Percentiles rank a stretch among this genome's conserved stretches.
Conservation (phyloP, 345 rosid species). For the Adansonia digitata region DNA sequence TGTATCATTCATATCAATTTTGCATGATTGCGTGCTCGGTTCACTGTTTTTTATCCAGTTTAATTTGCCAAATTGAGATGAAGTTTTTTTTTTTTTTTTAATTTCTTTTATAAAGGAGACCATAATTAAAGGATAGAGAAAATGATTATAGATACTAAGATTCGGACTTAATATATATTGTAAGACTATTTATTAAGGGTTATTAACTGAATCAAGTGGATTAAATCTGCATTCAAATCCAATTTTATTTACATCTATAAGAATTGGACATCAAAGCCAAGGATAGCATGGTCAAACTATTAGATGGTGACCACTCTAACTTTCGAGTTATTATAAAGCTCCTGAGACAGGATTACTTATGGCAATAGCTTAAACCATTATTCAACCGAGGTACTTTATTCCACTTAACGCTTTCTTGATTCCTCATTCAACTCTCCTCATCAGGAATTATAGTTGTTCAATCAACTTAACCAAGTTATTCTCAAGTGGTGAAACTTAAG, state of each 20-base stretch:
- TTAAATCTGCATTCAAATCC: too few relatives aligned
- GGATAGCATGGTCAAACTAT: neutral
- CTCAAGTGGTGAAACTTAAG: conserved; percentile 18
- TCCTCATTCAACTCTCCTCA: neutral
- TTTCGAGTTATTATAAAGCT: too few relatives aligned
- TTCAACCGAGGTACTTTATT: conserved; percentile 5
- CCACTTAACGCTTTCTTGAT: neutral
- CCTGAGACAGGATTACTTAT: neutral
- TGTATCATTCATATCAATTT: neutral
- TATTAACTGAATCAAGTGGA: too few relatives aligned
- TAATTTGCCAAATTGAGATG: neutral
- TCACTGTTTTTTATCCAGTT: too few relatives aligned
- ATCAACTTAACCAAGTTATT: conserved; percentile 15
- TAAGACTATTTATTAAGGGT: too few relatives aligned
- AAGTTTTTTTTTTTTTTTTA: neutral
- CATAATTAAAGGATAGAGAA: neutral
- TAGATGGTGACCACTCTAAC: neutral
- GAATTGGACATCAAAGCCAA: too few relatives aligned
- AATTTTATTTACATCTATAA: too few relatives aligned
- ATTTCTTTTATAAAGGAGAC: too few relatives aligned
- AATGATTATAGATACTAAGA: neutral
- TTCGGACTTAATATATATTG: neutral
- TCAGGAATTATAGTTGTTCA: neutral
- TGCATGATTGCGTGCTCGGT: too few relatives aligned
- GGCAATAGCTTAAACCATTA: neutral